Conservation (phyloP, 305 asterid genomes). For the Fraxinus latifolia region DNA sequence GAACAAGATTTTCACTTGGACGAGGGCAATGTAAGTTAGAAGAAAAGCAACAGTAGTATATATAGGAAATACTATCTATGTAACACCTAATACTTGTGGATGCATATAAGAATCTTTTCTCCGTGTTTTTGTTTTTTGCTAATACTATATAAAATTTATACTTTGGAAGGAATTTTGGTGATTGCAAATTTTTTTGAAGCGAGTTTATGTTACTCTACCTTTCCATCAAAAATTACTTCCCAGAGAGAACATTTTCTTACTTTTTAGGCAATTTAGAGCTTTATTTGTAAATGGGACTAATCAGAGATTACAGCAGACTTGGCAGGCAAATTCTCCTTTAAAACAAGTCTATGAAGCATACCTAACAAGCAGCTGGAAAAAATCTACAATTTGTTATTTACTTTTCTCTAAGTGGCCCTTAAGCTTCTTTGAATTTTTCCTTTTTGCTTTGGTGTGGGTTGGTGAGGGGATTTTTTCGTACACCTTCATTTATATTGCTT, state of each 20-base stretch:
- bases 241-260: not conserved
- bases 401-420: not conserved
- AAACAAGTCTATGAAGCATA: not conserved
- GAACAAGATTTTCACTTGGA: not conserved
- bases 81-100: not conserved
- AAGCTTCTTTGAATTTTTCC: not conserved
- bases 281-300: not conserved
- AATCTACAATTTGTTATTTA: not conserved
- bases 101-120: not conserved
- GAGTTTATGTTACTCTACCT: not conserved
- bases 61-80: not conserved
- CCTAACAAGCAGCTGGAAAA: not conserved
- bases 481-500: not conserved
- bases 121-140: not conserved
- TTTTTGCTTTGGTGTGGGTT: not conserved
- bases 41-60: not conserved
- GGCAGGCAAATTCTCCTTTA: not conserved
- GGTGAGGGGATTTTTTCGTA: not conserved
- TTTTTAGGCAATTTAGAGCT: not conserved
- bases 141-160: not conserved
- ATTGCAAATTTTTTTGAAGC: not conserved
- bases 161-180: not conserved
- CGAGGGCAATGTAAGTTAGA: not conserved
- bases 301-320: not conserved
- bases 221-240: not conserved